Percentiles rank a stretch among this genome's conserved stretches.
Evolutionary conservation across 1,139 yeast species (phyloP).

Genomic region (Hansenula sp.): DNA sequence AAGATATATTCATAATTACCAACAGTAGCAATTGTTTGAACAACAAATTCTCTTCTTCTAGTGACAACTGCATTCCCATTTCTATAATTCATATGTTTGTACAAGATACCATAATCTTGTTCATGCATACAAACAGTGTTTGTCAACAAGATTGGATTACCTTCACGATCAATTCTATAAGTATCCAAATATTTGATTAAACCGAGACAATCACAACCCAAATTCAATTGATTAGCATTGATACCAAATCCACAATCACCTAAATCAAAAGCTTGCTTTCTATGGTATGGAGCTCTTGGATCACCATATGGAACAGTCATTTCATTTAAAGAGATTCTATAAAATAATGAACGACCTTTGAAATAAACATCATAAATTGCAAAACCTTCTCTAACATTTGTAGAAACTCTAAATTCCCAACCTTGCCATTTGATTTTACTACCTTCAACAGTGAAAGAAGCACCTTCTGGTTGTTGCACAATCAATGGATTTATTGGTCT

Average conservation of each 20-base stretch:
- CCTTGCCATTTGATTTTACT: conserved; percentile 80
- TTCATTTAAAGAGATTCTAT: conserved; percentile 76
- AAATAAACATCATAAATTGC: conserved; percentile 73
- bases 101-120: conserved; percentile 78
- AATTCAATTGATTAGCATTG: conserved; percentile 66
- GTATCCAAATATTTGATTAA: conserved; percentile 79
- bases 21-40: conserved; percentile 85
- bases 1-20: conserved; percentile 87
- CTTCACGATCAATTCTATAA: conserved; percentile 53
- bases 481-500: conserved; percentile 75
- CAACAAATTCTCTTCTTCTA: conserved; percentile 80
- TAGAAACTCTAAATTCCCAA: conserved; percentile 79
- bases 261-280: conserved; percentile 89
- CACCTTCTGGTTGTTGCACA: conserved; percentile 81
- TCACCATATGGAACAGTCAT: conserved; percentile 95
- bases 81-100: conserved; percentile 84
- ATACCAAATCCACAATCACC: conserved; percentile 91
- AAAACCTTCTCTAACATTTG: conserved; percentile 81
- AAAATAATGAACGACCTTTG: conserved; percentile 79
- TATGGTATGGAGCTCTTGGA: conserved; percentile 85
- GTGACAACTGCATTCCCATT: conserved; percentile 71
- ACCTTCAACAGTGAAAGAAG: conserved; percentile 66
- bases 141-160: conserved; percentile 63
- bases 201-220: conserved; percentile 91
- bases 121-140: conserved; percentile 88